Conservation (phyloP, 768 basidiomycete species). For the Boletus rubroflammeus region DNA sequence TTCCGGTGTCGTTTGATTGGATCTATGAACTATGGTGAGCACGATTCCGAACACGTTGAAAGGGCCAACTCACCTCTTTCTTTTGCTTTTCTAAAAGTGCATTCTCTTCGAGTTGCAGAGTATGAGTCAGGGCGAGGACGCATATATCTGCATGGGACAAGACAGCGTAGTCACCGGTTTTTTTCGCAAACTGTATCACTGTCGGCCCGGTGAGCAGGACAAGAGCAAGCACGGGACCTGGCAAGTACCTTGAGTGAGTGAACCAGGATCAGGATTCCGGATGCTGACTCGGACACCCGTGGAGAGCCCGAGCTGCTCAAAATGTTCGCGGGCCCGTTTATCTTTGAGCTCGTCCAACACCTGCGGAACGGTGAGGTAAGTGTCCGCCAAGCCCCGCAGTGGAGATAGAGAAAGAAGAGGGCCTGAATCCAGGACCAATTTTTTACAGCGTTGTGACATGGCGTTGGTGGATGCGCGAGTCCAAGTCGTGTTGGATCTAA, state of each 20-base stretch:
- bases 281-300: conserved; percentile 75
- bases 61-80: conserved; percentile 25
- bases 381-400: conserved; percentile 81
- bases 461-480: background rate
- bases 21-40: conserved; percentile 9
- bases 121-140: conserved; percentile 84
- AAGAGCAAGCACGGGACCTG: background rate
- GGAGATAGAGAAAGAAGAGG: conserved; percentile 88
- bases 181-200: conserved; percentile 92
- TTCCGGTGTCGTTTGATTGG: background rate
- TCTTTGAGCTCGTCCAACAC: conserved; percentile 90
- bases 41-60: background rate
- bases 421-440: conserved; percentile 89
- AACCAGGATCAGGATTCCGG: conserved; percentile 62
- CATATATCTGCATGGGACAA: conserved; percentile 89
- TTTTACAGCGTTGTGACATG: conserved; percentile 55
- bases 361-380: conserved; percentile 85
- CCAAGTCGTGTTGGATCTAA: conserved; percentile 3
- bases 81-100: conserved; percentile 23
- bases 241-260: conserved; percentile 58
- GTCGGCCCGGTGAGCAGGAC: conserved; percentile 16
- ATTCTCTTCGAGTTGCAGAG: conserved; percentile 59
- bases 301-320: conserved; percentile 71
- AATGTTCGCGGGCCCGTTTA: conserved; percentile 80
- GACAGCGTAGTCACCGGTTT: conserved; percentile 93